Percentiles rank a stretch among this genome's conserved stretches.
Evolutionary conservation across 345 rosid genomes (phyloP).

Genomic region (Rhizophora apiculata): DNA sequence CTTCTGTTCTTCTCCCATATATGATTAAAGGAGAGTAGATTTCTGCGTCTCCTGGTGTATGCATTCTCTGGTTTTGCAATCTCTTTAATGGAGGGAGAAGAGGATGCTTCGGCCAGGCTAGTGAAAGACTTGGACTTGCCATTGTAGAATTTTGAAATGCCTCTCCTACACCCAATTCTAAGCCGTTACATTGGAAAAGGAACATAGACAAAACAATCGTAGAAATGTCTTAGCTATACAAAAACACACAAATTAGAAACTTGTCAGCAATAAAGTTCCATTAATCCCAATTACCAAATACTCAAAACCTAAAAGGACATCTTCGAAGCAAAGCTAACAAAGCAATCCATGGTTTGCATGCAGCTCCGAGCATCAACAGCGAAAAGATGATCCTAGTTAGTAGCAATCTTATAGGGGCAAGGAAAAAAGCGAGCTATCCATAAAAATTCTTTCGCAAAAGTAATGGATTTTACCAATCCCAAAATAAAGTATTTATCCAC

Average conservation of each 20-base stretch:
- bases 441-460: no score
- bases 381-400: no score
- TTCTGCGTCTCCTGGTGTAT: slow-evolving; percentile 49
- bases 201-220: neutral
- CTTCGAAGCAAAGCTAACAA: no score
- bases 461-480: no score
- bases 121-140: slow-evolving; percentile 89
- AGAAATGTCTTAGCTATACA: neutral
- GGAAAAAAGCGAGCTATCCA: no score
- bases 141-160: slow-evolving; percentile 70
- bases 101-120: slow-evolving; percentile 45
- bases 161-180: slow-evolving; percentile 49
- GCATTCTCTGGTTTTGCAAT: slow-evolving; percentile 75
- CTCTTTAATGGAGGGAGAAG: slow-evolving; percentile 52
- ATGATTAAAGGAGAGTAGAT: slow-evolving; percentile 54
- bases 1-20: slow-evolving; percentile 56
- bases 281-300: no score
- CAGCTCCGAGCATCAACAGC: no score
- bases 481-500: no score
- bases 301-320: no score
- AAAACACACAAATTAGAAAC: neutral
- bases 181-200: neutral
- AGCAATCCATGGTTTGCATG: no score
- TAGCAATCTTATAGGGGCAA: no score
- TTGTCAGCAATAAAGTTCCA: no score